phyloP scores from a whole-genome alignment of 306 rosid species.

The Trichosanthes cucumerina region DNA sequence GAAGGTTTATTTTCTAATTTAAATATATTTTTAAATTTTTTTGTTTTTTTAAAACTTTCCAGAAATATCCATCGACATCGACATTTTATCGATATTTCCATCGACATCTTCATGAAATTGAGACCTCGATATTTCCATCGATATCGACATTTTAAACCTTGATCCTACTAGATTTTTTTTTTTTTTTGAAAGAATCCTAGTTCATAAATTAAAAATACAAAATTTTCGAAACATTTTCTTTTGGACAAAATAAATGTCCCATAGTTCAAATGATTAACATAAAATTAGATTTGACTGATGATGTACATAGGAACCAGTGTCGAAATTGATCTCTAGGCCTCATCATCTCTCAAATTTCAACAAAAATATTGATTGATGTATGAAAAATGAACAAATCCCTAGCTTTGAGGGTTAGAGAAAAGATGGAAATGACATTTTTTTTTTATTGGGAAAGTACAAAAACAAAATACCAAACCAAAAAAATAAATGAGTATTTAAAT shows the following conservation, averaged over 20 bases:
- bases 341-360: not conserved
- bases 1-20: no score
- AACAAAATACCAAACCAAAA: not conserved
- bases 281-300: not conserved
- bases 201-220: no score
- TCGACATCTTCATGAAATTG: no score
- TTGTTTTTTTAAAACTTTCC: no score
- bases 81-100: no score
- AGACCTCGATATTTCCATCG: no score
- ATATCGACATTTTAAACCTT: no score
- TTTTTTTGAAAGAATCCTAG: no score
- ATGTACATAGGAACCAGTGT: not conserved
- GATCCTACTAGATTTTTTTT: no score
- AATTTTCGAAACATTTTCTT: not conserved
- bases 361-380: not conserved
- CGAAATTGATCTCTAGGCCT: not conserved
- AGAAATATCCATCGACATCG: no score
- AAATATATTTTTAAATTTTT: no score
- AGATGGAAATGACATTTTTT: not conserved
- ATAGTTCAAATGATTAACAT: not conserved
- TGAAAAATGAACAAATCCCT: not conserved
- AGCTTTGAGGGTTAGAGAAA: not conserved
- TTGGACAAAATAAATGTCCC: not conserved
- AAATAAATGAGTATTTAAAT: not conserved
- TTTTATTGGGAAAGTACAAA: not conserved